These are phyloP conservation scores for Musa beccarii DNA, from an alignment of 176 grass and related monocot species.

Conservation along the genomic window DNA sequence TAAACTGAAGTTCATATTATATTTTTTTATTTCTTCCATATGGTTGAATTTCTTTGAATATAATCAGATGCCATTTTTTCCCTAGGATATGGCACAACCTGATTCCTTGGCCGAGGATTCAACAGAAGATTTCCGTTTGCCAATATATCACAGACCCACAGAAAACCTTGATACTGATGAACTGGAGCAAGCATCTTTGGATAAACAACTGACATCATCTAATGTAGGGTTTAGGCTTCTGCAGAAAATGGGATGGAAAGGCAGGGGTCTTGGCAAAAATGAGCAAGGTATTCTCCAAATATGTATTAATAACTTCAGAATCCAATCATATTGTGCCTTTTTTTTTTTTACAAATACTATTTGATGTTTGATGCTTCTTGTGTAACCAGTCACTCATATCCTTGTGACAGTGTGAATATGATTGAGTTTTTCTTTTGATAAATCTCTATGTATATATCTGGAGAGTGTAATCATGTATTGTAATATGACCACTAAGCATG, in stretches of 20 bases:
- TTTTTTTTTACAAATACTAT: neutral
- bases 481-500: too few species aligned
- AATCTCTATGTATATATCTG: too few species aligned
- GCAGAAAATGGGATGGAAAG: slow-evolving; percentile 98
- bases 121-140: slow-evolving; percentile 56
- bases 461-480: too few species aligned
- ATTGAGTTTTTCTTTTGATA: neutral
- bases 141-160: slow-evolving; percentile 56
- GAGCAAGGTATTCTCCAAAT: slow-evolving; percentile 50
- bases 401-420: too few species aligned
- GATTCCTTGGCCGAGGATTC: slow-evolving; percentile 13
- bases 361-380: neutral
- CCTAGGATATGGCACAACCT: neutral
- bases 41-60: neutral
- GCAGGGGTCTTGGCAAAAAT: slow-evolving; percentile 94
- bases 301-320: neutral
- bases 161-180: slow-evolving; percentile 89
- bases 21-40: neutral
- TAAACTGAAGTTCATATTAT: neutral
- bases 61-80: neutral
- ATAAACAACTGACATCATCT: slow-evolving; percentile 59
- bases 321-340: neutral
- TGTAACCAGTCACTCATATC: too few species aligned
- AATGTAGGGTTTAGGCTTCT: slow-evolving; percentile 84
- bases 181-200: slow-evolving; percentile 83